Evolutionary conservation across 2,329 filamentous ascomycete species (phyloP).

Genomic region (Aspergillus pseudotamarii): DNA sequence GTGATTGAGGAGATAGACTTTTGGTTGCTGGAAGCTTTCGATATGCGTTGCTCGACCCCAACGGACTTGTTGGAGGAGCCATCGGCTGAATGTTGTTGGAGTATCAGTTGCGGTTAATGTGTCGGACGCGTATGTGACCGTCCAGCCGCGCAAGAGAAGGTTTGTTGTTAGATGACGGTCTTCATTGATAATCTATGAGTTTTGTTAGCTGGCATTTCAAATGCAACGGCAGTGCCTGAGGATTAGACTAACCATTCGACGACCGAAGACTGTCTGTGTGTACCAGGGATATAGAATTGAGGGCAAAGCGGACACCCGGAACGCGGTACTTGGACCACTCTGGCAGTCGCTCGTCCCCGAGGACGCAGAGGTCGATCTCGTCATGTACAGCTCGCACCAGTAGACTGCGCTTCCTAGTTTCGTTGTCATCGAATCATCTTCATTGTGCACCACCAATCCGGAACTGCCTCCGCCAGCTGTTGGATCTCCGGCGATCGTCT

Average conservation of each 20-base stretch:
- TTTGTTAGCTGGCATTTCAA: neutral
- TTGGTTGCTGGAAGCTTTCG: slow-evolving; percentile 39
- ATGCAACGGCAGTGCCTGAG: neutral
- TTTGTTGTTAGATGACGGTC: slow-evolving; percentile 43
- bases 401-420: slow-evolving; percentile 37
- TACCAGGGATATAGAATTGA: slow-evolving; percentile 40
- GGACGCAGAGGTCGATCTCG: slow-evolving; percentile 32
- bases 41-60: slow-evolving; percentile 42
- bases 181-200: slow-evolving; percentile 37
- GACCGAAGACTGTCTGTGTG: slow-evolving; percentile 38
- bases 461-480: slow-evolving; percentile 37
- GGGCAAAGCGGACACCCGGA: slow-evolving; percentile 34
- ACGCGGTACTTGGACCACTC: slow-evolving; percentile 41
- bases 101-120: slow-evolving; percentile 42
- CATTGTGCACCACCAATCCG: slow-evolving; percentile 39
- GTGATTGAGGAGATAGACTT: slow-evolving; percentile 37
- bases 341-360: slow-evolving; percentile 40
- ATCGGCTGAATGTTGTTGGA: slow-evolving; percentile 36
- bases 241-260: slow-evolving; percentile 30
- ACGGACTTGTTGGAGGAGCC: slow-evolving; percentile 42
- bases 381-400: slow-evolving; percentile 40
- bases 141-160: slow-evolving; percentile 37
- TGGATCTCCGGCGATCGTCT: slow-evolving; percentile 34
- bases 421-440: slow-evolving; percentile 31
- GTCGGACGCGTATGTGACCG: slow-evolving; percentile 37